Conservation (phyloP, 768 basidiomycete species). For the Leccinum longicurvipes region DNA sequence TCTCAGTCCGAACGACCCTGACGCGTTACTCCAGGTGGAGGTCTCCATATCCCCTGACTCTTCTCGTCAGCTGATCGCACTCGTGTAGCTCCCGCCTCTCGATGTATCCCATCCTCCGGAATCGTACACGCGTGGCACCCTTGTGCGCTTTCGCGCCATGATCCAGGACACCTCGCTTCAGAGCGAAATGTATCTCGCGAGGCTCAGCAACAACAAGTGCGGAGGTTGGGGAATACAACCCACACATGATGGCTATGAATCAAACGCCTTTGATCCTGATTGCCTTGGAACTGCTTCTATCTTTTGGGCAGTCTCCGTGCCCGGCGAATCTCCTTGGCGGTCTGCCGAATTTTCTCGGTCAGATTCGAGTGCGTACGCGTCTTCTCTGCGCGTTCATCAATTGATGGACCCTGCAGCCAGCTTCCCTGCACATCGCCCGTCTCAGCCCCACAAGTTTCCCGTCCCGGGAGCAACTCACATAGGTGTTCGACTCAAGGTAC, state of each 20-base stretch:
- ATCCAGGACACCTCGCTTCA: constrained; percentile 78
- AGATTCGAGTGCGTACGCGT: constrained; percentile 16
- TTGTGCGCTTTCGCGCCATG: constrained; percentile 75
- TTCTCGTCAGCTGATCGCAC: background rate
- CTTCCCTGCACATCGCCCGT: constrained; percentile 26
- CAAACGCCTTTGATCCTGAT: constrained; percentile 37
- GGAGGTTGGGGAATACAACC: constrained; percentile 75
- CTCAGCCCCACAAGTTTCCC: constrained; percentile 63
- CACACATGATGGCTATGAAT: constrained; percentile 20
- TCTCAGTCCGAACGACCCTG: constrained; percentile 31
- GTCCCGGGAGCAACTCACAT: constrained; percentile 49
- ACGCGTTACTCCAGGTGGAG: constrained; percentile 20
- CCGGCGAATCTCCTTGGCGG: constrained; percentile 64
- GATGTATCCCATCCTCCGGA: constrained; percentile 47
- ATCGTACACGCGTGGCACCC: constrained; percentile 45
- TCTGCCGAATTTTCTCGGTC: constrained; percentile 28
- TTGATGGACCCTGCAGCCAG: constrained; percentile 15
- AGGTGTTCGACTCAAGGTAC: constrained; percentile 73
- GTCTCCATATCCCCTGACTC: constrained; percentile 4
- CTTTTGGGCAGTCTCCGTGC: constrained; percentile 74
- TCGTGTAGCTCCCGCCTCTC: constrained; percentile 55
- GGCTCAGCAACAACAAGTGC: constrained; percentile 37
- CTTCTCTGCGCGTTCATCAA: background rate
- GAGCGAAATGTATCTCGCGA: constrained; percentile 68
- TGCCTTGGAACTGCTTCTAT: constrained; percentile 59